Base-by-base conservation (phyloP, 2,329 filamentous ascomycete species). In the Leptographium lundbergii region DNA sequence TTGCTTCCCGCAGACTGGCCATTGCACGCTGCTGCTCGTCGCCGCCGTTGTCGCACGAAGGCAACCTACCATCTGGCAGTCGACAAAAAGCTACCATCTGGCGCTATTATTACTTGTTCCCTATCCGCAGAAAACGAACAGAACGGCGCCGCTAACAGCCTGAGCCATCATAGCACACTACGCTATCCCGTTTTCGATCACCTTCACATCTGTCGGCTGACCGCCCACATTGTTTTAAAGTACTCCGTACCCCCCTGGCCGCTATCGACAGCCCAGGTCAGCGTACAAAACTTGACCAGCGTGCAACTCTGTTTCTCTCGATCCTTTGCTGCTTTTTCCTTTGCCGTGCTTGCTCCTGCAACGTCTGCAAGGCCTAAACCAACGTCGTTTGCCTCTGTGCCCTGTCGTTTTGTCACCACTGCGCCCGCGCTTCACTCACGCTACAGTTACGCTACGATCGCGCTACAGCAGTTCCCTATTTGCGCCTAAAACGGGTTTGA, bases 71-170 rank as follows among this genome's bases (percentile, higher is more conserved):
- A 47, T 10, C 42, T 39, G 53, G 34, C 34, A 22, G 53, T 24
- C 6, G 34, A 6, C 60, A 57, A 54, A 62, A 57, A 32, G 32
- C 29, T 54, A 60, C 58, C 56, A 48, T 6, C 36, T 54, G 57
- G 36, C 29, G 7, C 51, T 17, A 17, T 34, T 34, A 6, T 11
- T 27, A 52, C 50, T 32, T 10, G 24, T 7, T 52, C 50, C 22
- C 50, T 14, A 29, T 19, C 14, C 50, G n/a, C 51, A 54, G n/a
- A 39, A 32, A 32, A 25, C 52, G 32, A n/a, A 32, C 52, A 54
- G n/a, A 11, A 39, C 34, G 17, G 34, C 13, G 25, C 53, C 39
- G 53, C 53, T 55, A 36, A 55, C 53, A 42, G 14, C 6, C 19
- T 19, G 39, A 42, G 14, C 3, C 36, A 14, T 42, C 39, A 42